Conservation (phyloP, 352 stramenopile genomes). For the Globisporangium lucens region DNA sequence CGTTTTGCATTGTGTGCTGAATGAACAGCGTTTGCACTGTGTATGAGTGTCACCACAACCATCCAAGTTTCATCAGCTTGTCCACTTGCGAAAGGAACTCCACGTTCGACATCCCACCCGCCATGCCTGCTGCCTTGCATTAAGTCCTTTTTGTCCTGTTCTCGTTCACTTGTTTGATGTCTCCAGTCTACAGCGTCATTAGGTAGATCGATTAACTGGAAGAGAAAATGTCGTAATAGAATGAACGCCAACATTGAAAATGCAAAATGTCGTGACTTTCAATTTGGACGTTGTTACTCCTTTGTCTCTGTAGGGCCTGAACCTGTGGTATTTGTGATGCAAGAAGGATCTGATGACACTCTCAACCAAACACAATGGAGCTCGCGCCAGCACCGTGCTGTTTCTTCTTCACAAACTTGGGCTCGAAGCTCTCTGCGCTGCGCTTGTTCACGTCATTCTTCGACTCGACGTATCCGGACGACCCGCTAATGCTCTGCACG, state of each 20-base stretch:
- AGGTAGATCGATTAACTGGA: neutral
- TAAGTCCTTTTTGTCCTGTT: too few species aligned
- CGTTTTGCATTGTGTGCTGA: neutral
- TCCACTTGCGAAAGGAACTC: too few species aligned
- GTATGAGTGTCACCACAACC: neutral
- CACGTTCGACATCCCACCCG: too few species aligned
- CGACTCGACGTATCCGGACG: constrained; percentile 20
- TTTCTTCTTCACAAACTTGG: constrained; percentile 73
- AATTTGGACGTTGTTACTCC: neutral
- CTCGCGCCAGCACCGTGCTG: constrained; percentile 68
- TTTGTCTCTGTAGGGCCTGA: neutral
- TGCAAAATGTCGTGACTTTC: neutral
- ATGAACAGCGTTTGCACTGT: neutral
- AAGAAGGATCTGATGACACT: neutral
- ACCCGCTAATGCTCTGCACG: constrained; percentile 14
- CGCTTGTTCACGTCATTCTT: constrained; percentile 19
- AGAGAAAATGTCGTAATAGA: too few species aligned
- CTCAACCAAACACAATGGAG: constrained; percentile 83
- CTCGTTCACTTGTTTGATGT: neutral
- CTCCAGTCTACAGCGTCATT: neutral
- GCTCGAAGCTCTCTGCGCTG: constrained; percentile 36
- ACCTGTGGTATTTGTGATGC: neutral
- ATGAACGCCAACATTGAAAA: neutral
- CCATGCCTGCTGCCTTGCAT: too few species aligned
- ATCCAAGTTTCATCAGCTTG: too few species aligned